Evolutionary conservation across 108 stramenopile species (phyloP), one percentile per base, ranked within the genome.

Genomic region (Cyclotella distinguenda): DNA sequence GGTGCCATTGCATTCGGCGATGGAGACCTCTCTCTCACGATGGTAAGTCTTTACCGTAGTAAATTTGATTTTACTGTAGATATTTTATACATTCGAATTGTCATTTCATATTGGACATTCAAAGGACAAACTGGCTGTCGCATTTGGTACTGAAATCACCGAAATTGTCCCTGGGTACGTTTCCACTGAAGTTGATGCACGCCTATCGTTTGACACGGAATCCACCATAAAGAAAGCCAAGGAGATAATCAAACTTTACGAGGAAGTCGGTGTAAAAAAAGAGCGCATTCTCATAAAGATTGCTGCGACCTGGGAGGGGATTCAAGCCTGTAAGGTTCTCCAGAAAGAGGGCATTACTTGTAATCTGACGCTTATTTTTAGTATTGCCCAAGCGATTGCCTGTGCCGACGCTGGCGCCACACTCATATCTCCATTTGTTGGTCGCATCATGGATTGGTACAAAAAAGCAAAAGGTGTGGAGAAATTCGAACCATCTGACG

Each of bases 81-180:
- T 30, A 27, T 15, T 16, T 1, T 6, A 31, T 53, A 30, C 11
- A 11, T n/a, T 47, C 26, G 32, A 45, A 45, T 57, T 6, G 13
- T 48, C 42, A 26, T 28, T 63, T 5, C 1, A 16, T 3, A 18
- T 63, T 33, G 27, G 40, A 5, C 21, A 8, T 48, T 34, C 53
- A 48, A 65, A 97, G 91, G 99, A 99, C 86, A 90, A 92, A 68
- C 75, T 99, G 12, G 91, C 96, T 16, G 99, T 99, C 38, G 91
- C 94, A 47, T 98, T 99, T 69, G 99, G 99, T 12, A 68, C 82
- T 4, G 98, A 99, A 64, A 99, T 99, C 36, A 85, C 93, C 52
- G 98, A 96, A 80, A 91, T 96, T 68, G 98, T 99, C 6, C 97
- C 97, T 7, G 99, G 99, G 26, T 98, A 97, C 70, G 98, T 99